Evolutionary conservation across 2,329 filamentous ascomycete species (phyloP), one percentile per base, ranked within the genome.

Genomic region (Ascochyta koolunga): DNA sequence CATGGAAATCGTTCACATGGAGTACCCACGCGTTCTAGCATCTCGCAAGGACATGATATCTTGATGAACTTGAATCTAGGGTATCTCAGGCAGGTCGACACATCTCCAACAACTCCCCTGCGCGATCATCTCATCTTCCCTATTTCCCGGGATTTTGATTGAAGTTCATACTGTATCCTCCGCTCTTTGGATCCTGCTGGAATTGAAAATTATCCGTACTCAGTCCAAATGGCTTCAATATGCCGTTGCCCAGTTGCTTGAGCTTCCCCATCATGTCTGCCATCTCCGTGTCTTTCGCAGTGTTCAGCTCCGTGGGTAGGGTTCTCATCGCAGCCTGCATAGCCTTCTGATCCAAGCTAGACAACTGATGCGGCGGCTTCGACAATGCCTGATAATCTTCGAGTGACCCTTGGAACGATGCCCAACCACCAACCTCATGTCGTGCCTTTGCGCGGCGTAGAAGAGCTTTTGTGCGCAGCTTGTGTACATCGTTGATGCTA

Each of bases 221-320:
- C 63, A 99, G 76, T 1, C 95, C 95, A 79, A 98, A 98, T 0
- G 93, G 93, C 71, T 90, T 96, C 44, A 99, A 74, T 15, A 99
- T 86, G 1, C 92, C 91, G 71, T 99, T 96, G 0, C 95, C 95
- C 56, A 99, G 79, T 76, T 90, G 87, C 72, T 96, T 97, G 66
- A 99, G 77, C 78, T 98, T 97, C 16, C 89, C 90, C 92, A 96
- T 96, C 92, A 98, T 97, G 77, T 99, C 93, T 2, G 84, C 88
- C 84, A 95, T 91, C 76, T 99, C 95, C 64, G 83, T 84, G 69
- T 96, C 89, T 76, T 92, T 91, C 1, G 93, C 92, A 16, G 83
- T 84, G 60, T 93, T 90, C 43, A 91, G 83, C 58, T 83, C 82
- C 1, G 82, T 78, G 1, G 91, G 90, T 33, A 98, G 76, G 19